Percentiles rank a stretch among this genome's conserved stretches.
phyloP scores from a whole-genome alignment of 1,284 basidiomycete genomes.

The Marasmius oreades region DNA sequence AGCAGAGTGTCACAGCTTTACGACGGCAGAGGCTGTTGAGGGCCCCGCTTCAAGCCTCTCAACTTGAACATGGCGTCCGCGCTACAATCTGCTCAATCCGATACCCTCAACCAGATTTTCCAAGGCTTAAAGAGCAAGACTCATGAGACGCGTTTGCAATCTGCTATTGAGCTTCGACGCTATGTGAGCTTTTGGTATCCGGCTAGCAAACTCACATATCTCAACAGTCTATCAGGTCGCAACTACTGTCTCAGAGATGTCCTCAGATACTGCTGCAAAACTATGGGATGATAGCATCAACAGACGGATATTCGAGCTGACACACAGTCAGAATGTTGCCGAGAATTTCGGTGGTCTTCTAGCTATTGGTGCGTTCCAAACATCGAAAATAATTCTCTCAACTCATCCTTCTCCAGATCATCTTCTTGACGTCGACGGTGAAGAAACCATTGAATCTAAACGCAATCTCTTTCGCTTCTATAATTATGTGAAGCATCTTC shows the following conservation, averaged over 20 bases:
- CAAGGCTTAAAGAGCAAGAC: conserved; percentile 59
- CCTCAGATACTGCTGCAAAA: conserved; percentile 71
- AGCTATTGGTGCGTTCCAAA: conserved; percentile 66
- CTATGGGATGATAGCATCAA: conserved; percentile 83
- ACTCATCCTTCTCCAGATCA: conserved; percentile 45
- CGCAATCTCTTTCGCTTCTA: conserved; percentile 83
- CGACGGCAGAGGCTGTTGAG: no score
- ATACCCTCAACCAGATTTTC: conserved; percentile 64
- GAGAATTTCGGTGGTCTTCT: conserved; percentile 81
- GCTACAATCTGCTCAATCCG: conserved; percentile 50
- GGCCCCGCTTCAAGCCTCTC: neutral
- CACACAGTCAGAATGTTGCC: conserved; percentile 71
- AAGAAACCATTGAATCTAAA: conserved; percentile 74
- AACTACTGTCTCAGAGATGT: conserved; percentile 70
- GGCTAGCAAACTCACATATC: neutral
- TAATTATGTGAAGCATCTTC: conserved; percentile 86
- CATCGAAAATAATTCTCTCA: conserved; percentile 17
- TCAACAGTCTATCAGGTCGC: conserved; percentile 50
- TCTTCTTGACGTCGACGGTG: conserved; percentile 66
- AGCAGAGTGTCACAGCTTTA: no score
- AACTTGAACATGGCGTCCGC: conserved; percentile 50
- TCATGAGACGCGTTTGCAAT: conserved; percentile 57
- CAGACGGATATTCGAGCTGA: conserved; percentile 75
- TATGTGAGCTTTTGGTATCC: conserved; percentile 49
- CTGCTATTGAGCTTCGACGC: conserved; percentile 64